phyloP scores from a whole-genome alignment of 2,329 filamentous ascomycete genomes.

The Hymenoscyphus scutula region DNA sequence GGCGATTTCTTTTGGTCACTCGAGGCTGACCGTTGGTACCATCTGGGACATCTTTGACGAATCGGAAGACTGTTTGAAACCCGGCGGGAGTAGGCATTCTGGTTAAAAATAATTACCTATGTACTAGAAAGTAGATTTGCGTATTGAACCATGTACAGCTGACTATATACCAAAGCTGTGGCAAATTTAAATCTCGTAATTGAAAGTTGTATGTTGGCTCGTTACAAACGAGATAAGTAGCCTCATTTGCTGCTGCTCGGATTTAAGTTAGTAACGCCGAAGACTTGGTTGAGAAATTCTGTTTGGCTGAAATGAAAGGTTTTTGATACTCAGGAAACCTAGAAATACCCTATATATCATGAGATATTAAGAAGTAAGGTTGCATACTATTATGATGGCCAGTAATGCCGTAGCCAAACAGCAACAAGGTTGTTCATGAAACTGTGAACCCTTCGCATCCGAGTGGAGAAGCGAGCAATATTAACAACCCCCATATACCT shows the following conservation, averaged over 20 bases:
- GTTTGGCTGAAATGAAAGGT: too few species aligned
- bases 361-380: too few species aligned
- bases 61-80: constrained; percentile 18
- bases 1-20: constrained; percentile 16
- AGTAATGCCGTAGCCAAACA: too few species aligned
- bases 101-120: not conserved
- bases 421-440: too few species aligned
- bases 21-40: constrained; percentile 5
- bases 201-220: not conserved
- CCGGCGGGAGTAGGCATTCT: constrained; percentile 14
- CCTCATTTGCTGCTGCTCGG: not conserved
- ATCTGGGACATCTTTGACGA: constrained; percentile 10
- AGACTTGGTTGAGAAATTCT: too few species aligned
- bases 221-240: not conserved
- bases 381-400: too few species aligned
- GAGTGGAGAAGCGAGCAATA: too few species aligned
- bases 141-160: not conserved
- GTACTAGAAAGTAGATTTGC: not conserved
- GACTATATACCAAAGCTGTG: not conserved
- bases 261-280: not conserved
- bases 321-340: too few species aligned
- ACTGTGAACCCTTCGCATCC: too few species aligned
- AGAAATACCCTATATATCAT: too few species aligned
- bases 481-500: too few species aligned
- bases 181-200: not conserved